Conservation (phyloP, 2,329 filamentous ascomycete genomes). For the Aureobasidium sp. region DNA sequence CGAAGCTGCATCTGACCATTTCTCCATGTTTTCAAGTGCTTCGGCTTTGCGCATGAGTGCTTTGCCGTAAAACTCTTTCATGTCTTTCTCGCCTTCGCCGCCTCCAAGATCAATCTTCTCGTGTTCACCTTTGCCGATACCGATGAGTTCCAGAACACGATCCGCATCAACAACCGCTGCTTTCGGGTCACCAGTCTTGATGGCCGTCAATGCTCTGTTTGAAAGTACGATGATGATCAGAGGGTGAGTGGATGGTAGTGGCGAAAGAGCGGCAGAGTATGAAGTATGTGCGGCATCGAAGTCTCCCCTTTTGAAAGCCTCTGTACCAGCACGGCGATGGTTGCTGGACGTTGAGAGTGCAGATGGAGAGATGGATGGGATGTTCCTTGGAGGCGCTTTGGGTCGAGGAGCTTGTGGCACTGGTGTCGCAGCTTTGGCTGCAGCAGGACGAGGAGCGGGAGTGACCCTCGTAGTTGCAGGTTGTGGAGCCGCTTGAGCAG, state of each 20-base stretch:
- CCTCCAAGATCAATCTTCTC: slow-evolving; percentile 67
- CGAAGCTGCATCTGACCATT: slow-evolving; percentile 74
- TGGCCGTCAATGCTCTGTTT: slow-evolving; percentile 80
- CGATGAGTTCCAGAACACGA: slow-evolving; percentile 70
- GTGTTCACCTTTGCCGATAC: slow-evolving; percentile 66
- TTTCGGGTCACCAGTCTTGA: slow-evolving; percentile 90
- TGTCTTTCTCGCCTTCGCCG: slow-evolving; percentile 61
- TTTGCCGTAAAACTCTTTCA: slow-evolving; percentile 91
- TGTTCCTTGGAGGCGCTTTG: slow-evolving; percentile 48
- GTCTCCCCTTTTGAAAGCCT: slow-evolving; percentile 90
- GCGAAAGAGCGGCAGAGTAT: slow-evolving; percentile 69
- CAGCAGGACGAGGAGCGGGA: slow-evolving; percentile 1
- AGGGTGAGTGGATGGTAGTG: slow-evolving; percentile 72
- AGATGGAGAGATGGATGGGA: slow-evolving; percentile 62
- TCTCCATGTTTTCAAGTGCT: slow-evolving; percentile 90
- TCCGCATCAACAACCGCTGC: slow-evolving; percentile 81
- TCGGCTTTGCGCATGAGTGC: slow-evolving; percentile 92
- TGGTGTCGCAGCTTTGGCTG: slow-evolving; percentile 23
- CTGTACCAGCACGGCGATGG: slow-evolving; percentile 72
- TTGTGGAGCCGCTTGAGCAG: slow-evolving; percentile 6
- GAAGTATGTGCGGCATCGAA: slow-evolving; percentile 78
- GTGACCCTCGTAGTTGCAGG: slow-evolving; percentile 3
- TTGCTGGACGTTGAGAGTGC: slow-evolving; percentile 69
- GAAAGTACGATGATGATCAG: slow-evolving; percentile 82
- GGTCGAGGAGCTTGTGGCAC: slow-evolving; percentile 31